These are phyloP conservation scores for Aspergillus intermedius DNA, from an alignment of 2,329 filamentous ascomycete species.

Conservation along the genomic window DNA sequence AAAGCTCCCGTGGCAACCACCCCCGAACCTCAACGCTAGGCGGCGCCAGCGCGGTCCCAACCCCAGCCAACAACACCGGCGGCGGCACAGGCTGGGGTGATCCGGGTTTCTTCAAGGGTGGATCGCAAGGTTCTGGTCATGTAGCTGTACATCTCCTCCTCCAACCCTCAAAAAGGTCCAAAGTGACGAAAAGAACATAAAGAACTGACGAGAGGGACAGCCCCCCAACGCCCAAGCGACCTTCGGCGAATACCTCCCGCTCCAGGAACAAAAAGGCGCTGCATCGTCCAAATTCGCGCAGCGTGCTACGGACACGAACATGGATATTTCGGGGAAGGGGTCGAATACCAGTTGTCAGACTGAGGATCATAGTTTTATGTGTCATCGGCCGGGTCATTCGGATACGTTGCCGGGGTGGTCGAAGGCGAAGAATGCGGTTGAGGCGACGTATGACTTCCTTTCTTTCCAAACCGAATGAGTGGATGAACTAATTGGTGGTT, in stretches of 20 bases:
- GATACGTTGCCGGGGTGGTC: constrained; percentile 26
- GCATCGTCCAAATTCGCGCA: constrained; percentile 16
- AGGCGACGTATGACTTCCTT: constrained; percentile 3
- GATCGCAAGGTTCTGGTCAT: constrained; percentile 19
- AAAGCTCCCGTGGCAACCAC: constrained; percentile 7
- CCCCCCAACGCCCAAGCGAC: constrained; percentile 17
- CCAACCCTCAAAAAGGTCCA: background rate
- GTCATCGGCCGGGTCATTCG: constrained; percentile 18
- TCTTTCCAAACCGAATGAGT: background rate
- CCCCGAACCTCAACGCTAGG: constrained; percentile 13
- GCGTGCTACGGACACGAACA: constrained; percentile 5
- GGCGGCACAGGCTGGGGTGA: constrained; percentile 20
- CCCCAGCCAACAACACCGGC: constrained; percentile 23
- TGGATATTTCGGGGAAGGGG: background rate
- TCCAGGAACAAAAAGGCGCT: constrained; percentile 22
- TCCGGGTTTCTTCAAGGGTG: constrained; percentile 14
- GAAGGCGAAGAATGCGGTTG: constrained; percentile 17
- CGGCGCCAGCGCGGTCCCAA: constrained; percentile 20
- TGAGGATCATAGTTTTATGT: constrained; percentile 30
- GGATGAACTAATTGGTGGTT: background rate
- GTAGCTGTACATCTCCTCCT: constrained; percentile 11
- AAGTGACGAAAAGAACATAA: background rate
- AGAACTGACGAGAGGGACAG: constrained; percentile 7
- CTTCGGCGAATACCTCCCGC: constrained; percentile 21
- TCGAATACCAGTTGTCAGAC: constrained; percentile 12